A percentile compares a stretch with the other conserved stretches of the same genome.
Conservation (phyloP, 2,329 filamentous ascomycete genomes). For the Paracoccidioides brasiliensis region DNA sequence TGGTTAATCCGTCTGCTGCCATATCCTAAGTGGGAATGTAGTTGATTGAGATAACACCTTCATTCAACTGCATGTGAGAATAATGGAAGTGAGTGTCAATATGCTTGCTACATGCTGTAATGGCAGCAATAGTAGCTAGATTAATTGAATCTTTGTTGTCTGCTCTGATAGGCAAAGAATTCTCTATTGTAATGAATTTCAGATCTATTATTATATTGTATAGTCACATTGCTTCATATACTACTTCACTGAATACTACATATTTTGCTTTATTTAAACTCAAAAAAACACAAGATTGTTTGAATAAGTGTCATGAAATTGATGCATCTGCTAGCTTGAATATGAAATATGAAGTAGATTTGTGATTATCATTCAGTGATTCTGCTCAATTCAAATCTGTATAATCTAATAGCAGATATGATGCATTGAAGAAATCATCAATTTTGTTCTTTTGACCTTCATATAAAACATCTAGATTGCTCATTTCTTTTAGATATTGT, state of each 20-base stretch:
- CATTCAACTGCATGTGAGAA: no score
- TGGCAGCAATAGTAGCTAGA: constrained; percentile 6
- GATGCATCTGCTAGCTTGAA: constrained; percentile 6
- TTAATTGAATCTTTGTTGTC: constrained; percentile 8
- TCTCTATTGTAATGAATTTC: neutral
- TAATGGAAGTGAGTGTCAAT: no score
- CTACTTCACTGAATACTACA: constrained; percentile 4
- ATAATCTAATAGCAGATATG: neutral
- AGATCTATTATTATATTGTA: constrained; percentile 7
- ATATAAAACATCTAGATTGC: neutral
- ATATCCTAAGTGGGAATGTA: no score
- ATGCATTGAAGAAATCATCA: neutral
- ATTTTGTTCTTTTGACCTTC: neutral
- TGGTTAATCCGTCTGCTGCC: no score
- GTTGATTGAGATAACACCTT: no score
- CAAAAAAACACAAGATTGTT: constrained; percentile 8
- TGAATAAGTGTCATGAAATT: constrained; percentile 8
- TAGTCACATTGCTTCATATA: constrained; percentile 5
- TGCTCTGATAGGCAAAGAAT: neutral
- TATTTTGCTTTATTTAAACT: no score
- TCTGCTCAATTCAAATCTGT: neutral
- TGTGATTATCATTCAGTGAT: neutral
- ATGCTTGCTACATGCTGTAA: constrained; percentile 6
- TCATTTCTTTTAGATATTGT: neutral
- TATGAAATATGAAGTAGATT: constrained; percentile 6